A percentile compares a stretch with the other conserved stretches of the same genome.
These are phyloP conservation scores for Thielaviopsis musarum DNA, from an alignment of 2,329 filamentous ascomycete species.

Conservation along the genomic window DNA sequence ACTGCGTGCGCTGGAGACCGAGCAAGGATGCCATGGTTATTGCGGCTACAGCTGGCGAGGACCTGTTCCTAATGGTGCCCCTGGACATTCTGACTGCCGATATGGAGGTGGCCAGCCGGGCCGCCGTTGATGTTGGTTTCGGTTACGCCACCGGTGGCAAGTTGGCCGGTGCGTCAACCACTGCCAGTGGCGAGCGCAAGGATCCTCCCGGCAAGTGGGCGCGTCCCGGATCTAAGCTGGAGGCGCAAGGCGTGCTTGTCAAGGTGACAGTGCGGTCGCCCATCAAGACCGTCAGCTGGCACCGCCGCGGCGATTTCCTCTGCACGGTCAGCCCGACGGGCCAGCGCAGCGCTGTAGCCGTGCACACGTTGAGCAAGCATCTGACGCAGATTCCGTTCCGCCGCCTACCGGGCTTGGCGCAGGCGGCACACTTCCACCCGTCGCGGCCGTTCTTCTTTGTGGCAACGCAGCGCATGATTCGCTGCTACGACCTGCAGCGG, in stretches of 20 bases:
- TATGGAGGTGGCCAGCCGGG: constrained; percentile 55
- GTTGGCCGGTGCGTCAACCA: constrained; percentile 28
- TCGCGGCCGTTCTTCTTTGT: constrained; percentile 88
- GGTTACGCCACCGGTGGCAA: constrained; percentile 65
- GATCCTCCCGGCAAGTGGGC: constrained; percentile 68
- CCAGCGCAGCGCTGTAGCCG: constrained; percentile 65
- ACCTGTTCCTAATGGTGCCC: constrained; percentile 71
- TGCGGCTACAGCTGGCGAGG: constrained; percentile 69
- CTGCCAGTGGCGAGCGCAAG: constrained; percentile 44
- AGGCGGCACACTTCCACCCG: constrained; percentile 89
- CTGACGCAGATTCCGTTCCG: constrained; percentile 90
- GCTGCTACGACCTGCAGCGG: constrained; percentile 81
- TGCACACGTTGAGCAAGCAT: constrained; percentile 91
- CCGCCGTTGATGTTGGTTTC: constrained; percentile 74
- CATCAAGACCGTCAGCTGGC: constrained; percentile 85
- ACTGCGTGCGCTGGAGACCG: constrained; percentile 80
- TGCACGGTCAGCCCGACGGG: constrained; percentile 74
- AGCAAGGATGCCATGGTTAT: constrained; percentile 65
- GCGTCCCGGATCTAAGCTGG: constrained; percentile 55
- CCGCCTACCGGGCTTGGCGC: constrained; percentile 53
- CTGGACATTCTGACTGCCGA: constrained; percentile 55
- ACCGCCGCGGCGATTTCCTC: constrained; percentile 86
- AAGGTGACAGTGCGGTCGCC: constrained; percentile 63
- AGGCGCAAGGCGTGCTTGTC: constrained; percentile 63
- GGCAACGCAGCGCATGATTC: constrained; percentile 82